Percentiles rank a stretch among this genome's conserved stretches.
Conservation (phyloP, 345 rosid species). For the Abelmoschus esculentus region DNA sequence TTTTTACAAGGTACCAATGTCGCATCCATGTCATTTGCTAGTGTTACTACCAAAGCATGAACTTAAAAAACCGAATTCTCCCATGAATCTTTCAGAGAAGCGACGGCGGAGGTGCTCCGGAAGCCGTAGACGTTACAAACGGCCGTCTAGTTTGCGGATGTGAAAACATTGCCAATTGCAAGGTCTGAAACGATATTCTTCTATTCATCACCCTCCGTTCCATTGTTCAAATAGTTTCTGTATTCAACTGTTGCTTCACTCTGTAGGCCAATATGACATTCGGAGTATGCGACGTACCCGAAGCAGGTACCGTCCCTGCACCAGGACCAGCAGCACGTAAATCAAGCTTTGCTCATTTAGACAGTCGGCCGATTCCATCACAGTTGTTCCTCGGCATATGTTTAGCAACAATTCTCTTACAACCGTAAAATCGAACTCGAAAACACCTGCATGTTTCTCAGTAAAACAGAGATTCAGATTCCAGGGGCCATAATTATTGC, state of each 20-base stretch:
- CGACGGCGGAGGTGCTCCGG: slow-evolving; percentile 82
- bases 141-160: slow-evolving; percentile 81
- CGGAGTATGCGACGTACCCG: slow-evolving; percentile 32
- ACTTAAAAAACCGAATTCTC: neutral
- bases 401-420: slow-evolving; percentile 12
- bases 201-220: neutral
- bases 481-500: neutral
- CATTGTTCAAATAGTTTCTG: neutral
- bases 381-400: slow-evolving; percentile 12
- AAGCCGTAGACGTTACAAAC: slow-evolving; percentile 57
- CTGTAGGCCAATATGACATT: slow-evolving; percentile 38
- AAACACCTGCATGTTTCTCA: neutral
- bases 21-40: neutral
- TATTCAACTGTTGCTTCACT: neutral
- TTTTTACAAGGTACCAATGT: slow-evolving; percentile 57
- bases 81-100: slow-evolving; percentile 46
- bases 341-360: slow-evolving; percentile 23
- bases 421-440: neutral
- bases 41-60: neutral
- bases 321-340: slow-evolving; percentile 11
- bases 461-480: neutral
- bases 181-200: slow-evolving; percentile 28
- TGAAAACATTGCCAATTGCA: slow-evolving; percentile 50
- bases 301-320: slow-evolving; percentile 20
- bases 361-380: slow-evolving; percentile 11